These are phyloP conservation scores for Acacia melanoxylon DNA, from an alignment of 306 rosid species.

Conservation along the genomic window DNA sequence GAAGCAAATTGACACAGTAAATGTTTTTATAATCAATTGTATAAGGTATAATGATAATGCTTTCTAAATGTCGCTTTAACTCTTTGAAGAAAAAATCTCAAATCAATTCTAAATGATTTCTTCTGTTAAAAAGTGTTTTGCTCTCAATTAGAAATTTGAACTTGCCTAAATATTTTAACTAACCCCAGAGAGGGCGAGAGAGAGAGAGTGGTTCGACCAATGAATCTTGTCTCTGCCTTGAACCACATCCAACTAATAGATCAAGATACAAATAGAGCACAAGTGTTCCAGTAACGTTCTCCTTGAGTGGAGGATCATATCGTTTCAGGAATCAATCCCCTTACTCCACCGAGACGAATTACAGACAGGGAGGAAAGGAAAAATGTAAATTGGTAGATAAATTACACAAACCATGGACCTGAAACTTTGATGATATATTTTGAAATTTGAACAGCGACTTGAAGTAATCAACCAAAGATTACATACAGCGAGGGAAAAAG, in stretches of 20 bases:
- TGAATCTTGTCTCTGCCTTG: constrained; percentile 2
- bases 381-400: constrained; percentile 30
- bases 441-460: constrained; percentile 24
- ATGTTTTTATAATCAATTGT: not conserved
- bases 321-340: constrained; percentile 19
- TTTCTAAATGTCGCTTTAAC: not conserved
- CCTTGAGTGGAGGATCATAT: constrained; percentile 28
- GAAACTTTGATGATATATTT: constrained; percentile 23
- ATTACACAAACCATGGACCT: constrained; percentile 42
- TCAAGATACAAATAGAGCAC: constrained; percentile 27
- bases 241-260: constrained; percentile 14
- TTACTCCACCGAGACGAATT: constrained; percentile 19
- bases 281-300: constrained; percentile 27
- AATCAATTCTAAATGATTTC: not conserved
- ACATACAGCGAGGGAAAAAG: constrained; percentile 63
- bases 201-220: not conserved
- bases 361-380: constrained; percentile 8
- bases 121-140: not conserved
- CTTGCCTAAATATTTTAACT: not conserved
- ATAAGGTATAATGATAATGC: too few species aligned
- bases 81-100: not conserved
- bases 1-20: too few species aligned
- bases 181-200: not conserved
- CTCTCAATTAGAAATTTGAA: not conserved
- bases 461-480: constrained; percentile 25